Percentiles rank a stretch among this genome's conserved stretches.
phyloP scores from a whole-genome alignment of 192 early-diverging fungal genomes.

The Geranomyces variabilis region DNA sequence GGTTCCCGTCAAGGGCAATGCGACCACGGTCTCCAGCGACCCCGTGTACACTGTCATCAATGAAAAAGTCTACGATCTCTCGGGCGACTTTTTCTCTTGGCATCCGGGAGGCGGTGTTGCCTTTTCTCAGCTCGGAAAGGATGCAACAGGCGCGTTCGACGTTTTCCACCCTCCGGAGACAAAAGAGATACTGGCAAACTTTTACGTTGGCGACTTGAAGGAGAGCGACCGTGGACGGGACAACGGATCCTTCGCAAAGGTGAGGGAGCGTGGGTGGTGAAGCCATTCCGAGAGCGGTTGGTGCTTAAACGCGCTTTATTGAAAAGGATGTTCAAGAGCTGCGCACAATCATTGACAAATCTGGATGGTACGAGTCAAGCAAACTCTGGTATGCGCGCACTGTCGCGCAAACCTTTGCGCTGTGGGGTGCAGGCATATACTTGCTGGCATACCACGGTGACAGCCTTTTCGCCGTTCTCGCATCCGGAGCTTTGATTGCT shows the following conservation, averaged over 20 bases:
- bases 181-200: constrained; percentile 69
- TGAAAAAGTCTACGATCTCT: constrained; percentile 80
- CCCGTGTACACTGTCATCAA: constrained; percentile 67
- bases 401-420: constrained; percentile 55
- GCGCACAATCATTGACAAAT: constrained; percentile 50
- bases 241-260: constrained; percentile 32
- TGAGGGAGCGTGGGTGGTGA: too few relatives aligned
- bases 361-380: constrained; percentile 64
- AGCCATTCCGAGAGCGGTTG: too few relatives aligned
- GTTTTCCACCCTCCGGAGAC: constrained; percentile 72
- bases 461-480: constrained; percentile 57
- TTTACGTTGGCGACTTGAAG: constrained; percentile 73
- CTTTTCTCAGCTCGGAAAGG: constrained; percentile 73
- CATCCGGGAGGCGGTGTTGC: constrained; percentile 81
- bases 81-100: constrained; percentile 67
- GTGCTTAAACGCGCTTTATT: neutral
- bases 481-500: constrained; percentile 62
- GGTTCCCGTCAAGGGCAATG: constrained; percentile 26
- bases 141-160: constrained; percentile 69
- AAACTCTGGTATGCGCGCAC: constrained; percentile 74
- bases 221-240: constrained; percentile 30
- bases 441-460: constrained; percentile 59
- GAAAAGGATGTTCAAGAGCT: constrained; percentile 63
- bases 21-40: constrained; percentile 2
- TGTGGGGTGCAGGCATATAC: constrained; percentile 52